Conservation (phyloP, 2,329 filamentous ascomycete genomes). For the Alternaria gaisen region DNA sequence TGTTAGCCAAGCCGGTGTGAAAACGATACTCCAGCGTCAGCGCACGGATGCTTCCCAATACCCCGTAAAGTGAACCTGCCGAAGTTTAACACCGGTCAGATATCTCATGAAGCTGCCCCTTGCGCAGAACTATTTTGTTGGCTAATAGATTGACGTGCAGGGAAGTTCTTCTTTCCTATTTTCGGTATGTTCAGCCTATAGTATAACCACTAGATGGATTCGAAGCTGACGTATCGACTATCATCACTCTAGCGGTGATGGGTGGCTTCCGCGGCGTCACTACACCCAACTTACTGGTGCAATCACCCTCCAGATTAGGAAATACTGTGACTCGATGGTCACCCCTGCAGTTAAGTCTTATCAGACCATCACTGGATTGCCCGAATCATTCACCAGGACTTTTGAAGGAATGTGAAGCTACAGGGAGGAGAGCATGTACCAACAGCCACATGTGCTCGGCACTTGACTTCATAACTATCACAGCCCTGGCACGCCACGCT, state of each 20-base stretch:
- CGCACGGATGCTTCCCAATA: not conserved
- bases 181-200: not conserved
- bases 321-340: not conserved
- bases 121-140: slow-evolving; percentile 12
- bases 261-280: slow-evolving; percentile 1
- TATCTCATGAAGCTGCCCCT: slow-evolving; percentile 12
- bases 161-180: not conserved
- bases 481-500: slow-evolving; percentile 1
- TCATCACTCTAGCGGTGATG: not conserved
- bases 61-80: slow-evolving; percentile 10
- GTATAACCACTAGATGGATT: not conserved
- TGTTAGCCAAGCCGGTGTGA: not conserved
- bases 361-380: not conserved
- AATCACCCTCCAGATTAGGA: not conserved
- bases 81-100: slow-evolving; percentile 11
- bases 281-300: not conserved
- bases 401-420: slow-evolving; percentile 3
- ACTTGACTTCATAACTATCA: not conserved
- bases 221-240: not conserved
- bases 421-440: not conserved
- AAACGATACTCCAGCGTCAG: not conserved
- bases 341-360: not conserved
- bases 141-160: not conserved
- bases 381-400: slow-evolving; percentile 1
- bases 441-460: slow-evolving; percentile 3